phyloP scores from a whole-genome alignment of 2,329 filamentous ascomycete genomes.

The Paracoccidioides brasiliensis region DNA sequence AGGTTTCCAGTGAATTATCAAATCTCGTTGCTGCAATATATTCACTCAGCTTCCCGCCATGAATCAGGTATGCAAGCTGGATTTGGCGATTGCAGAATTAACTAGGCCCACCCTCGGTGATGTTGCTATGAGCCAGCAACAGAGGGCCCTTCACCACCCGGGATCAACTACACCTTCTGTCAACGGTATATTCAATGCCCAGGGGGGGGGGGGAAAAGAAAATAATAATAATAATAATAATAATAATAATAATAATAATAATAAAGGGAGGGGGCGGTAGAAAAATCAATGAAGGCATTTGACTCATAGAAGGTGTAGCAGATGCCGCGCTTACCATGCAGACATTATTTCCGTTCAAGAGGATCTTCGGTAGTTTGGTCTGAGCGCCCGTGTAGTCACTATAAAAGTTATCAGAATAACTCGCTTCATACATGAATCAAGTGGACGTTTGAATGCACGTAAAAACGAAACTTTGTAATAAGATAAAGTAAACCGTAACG shows the following conservation, averaged over 20 bases:
- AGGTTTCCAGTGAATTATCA: not conserved
- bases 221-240: too few relatives aligned
- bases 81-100: not conserved
- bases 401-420: not conserved
- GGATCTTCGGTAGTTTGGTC: constrained; percentile 82
- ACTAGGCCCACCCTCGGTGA: not conserved
- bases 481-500: constrained; percentile 20
- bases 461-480: not conserved
- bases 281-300: not conserved
- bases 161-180: constrained; percentile 48
- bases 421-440: not conserved
- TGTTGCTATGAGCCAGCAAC: not conserved
- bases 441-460: not conserved
- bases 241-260: too few relatives aligned
- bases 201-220: too few relatives aligned
- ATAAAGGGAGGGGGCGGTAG: too few relatives aligned
- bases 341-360: constrained; percentile 96
- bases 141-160: constrained; percentile 59
- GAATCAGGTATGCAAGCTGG: not conserved
- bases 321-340: constrained; percentile 70
- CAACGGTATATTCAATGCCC: not conserved
- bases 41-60: not conserved
- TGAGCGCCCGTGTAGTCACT: constrained; percentile 86
- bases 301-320: not conserved
- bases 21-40: not conserved